Evolutionary conservation across 129 eudicot species (phyloP).

Genomic region (Helichrysum umbraculigerum): DNA sequence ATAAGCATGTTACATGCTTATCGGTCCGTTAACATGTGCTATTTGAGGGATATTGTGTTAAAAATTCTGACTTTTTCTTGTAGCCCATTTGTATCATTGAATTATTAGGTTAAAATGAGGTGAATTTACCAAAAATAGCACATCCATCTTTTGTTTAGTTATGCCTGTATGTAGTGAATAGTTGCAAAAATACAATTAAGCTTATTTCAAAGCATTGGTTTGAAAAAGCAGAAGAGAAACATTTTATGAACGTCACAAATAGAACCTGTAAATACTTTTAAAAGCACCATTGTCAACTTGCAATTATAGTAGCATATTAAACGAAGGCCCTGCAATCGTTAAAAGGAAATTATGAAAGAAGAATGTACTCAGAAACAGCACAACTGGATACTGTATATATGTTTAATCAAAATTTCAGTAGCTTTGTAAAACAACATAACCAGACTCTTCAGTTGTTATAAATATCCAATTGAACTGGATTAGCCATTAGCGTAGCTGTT

Average conservation of each 20-base stretch:
- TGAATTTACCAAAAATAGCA: not conserved
- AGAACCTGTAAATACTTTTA: not conserved
- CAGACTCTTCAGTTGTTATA: no score
- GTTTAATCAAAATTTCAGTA: not conserved
- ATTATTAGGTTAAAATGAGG: not conserved
- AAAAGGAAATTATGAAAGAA: conserved; percentile 14
- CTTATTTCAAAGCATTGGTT: conserved; percentile 10
- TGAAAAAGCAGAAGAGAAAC: not conserved
- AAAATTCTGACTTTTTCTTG: not conserved
- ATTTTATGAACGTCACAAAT: conserved; percentile 4
- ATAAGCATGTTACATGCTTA: not conserved
- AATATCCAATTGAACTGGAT: no score
- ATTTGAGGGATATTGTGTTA: not conserved
- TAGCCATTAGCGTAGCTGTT: no score
- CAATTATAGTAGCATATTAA: not conserved
- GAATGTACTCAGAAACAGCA: not conserved
- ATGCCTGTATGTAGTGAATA: not conserved
- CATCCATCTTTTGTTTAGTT: conserved; percentile 9
- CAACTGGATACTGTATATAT: not conserved
- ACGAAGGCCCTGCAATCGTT: not conserved
- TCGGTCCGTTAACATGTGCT: not conserved
- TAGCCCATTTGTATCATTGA: not conserved
- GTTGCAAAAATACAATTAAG: not conserved
- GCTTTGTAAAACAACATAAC: no score
- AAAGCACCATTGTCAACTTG: not conserved